These are phyloP conservation scores for Lunularia cruciata DNA, from an alignment of 225 moss, liverwort and hornwort genomes.

Conservation along the genomic window DNA sequence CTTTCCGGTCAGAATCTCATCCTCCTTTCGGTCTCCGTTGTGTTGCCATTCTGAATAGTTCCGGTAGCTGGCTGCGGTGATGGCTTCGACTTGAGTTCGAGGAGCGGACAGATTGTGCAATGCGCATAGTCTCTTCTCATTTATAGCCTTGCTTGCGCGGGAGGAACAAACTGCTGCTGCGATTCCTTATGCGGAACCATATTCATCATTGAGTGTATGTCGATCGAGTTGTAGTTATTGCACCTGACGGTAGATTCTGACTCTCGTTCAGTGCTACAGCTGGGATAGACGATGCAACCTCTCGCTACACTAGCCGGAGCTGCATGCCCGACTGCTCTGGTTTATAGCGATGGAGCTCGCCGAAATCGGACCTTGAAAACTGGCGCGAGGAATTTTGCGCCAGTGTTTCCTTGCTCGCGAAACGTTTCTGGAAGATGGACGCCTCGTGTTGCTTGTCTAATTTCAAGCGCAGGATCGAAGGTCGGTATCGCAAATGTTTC, in stretches of 20 bases:
- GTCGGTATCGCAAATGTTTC: not conserved
- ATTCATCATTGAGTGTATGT: not conserved
- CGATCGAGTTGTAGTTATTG: not conserved
- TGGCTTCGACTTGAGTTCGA: not conserved
- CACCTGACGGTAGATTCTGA: not conserved
- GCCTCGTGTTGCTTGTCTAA: not conserved
- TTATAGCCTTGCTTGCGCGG: too few relatives aligned
- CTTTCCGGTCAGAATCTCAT: constrained; percentile 2
- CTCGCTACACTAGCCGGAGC: constrained; percentile 6
- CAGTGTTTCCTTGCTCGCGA: not conserved
- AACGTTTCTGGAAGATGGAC: not conserved
- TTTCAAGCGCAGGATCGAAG: not conserved
- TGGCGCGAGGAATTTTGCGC: not conserved
- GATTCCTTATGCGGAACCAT: not conserved
- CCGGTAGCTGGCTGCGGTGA: not conserved
- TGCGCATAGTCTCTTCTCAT: too few relatives aligned
- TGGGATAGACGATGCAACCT: constrained; percentile 7
- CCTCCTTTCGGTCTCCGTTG: not conserved
- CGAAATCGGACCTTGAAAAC: not conserved
- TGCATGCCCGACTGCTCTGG: not conserved
- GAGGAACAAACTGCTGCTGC: not conserved
- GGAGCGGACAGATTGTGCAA: not conserved
- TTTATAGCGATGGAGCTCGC: not conserved
- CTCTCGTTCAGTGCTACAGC: not conserved
- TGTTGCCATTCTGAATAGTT: not conserved